Conservation (phyloP, 345 rosid genomes). For the Draba incana region DNA sequence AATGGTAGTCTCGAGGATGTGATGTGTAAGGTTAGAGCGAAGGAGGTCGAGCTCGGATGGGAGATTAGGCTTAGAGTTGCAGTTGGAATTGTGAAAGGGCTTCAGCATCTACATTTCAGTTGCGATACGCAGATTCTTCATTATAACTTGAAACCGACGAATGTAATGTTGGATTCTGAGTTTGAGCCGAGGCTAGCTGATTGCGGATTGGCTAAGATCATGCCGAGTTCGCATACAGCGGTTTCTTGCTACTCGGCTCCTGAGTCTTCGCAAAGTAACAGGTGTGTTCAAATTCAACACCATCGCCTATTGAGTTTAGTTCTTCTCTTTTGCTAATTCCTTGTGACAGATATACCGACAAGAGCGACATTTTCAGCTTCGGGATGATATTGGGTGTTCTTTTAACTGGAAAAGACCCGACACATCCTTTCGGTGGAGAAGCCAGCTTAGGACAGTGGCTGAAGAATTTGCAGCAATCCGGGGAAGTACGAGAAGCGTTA, state of each 20-base stretch:
- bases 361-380: slow-evolving; percentile 90
- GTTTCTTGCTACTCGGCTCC: slow-evolving; percentile 70
- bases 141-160: slow-evolving; percentile 78
- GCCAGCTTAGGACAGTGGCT: slow-evolving; percentile 81
- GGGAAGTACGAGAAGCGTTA: slow-evolving; percentile 80
- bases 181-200: slow-evolving; percentile 84
- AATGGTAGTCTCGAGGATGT: slow-evolving; percentile 85
- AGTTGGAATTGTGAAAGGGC: slow-evolving; percentile 88
- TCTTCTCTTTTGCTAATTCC: slow-evolving; percentile 23
- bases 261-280: slow-evolving; percentile 70
- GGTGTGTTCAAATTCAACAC: slow-evolving; percentile 48
- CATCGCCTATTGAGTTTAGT: slow-evolving; percentile 9
- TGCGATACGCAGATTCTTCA: slow-evolving; percentile 76
- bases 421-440: slow-evolving; percentile 65
- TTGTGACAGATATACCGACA: slow-evolving; percentile 73
- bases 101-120: slow-evolving; percentile 74
- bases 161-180: slow-evolving; percentile 94
- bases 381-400: slow-evolving; percentile 91
- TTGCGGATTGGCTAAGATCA: slow-evolving; percentile 68
- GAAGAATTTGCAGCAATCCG: slow-evolving; percentile 79
- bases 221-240: slow-evolving; percentile 57
- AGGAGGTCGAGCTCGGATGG: slow-evolving; percentile 75
- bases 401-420: slow-evolving; percentile 81
- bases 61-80: slow-evolving; percentile 85
- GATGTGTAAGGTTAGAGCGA: slow-evolving; percentile 68